Percentiles rank a stretch among this genome's conserved stretches.
Evolutionary conservation across 2,329 filamentous ascomycete species (phyloP).

Genomic region (Amauroascus niger): DNA sequence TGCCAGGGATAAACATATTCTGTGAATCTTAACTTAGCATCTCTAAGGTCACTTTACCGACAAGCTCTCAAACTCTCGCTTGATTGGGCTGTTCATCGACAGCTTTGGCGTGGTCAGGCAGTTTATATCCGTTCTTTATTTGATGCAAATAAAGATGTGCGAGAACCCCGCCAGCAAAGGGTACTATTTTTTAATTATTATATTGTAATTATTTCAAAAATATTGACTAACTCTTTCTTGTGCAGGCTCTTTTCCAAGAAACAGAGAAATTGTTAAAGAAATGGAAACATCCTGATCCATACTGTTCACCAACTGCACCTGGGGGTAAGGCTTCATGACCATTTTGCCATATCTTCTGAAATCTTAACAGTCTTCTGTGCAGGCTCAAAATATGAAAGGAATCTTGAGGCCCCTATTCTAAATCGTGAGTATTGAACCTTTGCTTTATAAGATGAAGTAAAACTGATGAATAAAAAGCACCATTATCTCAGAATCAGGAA

Average conservation of each 20-base stretch:
- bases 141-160: conserved; percentile 79
- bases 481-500: conserved; percentile 8
- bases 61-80: conserved; percentile 86
- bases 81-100: conserved; percentile 88
- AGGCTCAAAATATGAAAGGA: conserved; percentile 96
- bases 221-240: not conserved
- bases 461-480: conserved; percentile 3
- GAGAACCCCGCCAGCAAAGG: conserved; percentile 74
- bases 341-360: not conserved
- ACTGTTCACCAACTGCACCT: conserved; percentile 77
- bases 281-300: conserved; percentile 98
- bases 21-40: not conserved
- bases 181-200: conserved; percentile 45
- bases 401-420: conserved; percentile 68
- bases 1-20: not conserved
- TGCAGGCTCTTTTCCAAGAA: conserved; percentile 70
- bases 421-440: conserved; percentile 56
- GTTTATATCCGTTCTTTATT: conserved; percentile 92
- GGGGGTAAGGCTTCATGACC: conserved; percentile 56
- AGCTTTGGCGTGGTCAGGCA: conserved; percentile 91
- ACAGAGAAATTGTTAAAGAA: conserved; percentile 78
- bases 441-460: no score
- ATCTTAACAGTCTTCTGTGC: conserved; percentile 13
- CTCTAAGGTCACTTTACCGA: conserved; percentile 65
- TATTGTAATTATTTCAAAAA: no score